A percentile compares a stretch with the other conserved stretches of the same genome.
These are phyloP conservation scores for Dinochytrium kinnereticum DNA, from an alignment of 371 early-diverging fungal species.

Conservation along the genomic window DNA sequence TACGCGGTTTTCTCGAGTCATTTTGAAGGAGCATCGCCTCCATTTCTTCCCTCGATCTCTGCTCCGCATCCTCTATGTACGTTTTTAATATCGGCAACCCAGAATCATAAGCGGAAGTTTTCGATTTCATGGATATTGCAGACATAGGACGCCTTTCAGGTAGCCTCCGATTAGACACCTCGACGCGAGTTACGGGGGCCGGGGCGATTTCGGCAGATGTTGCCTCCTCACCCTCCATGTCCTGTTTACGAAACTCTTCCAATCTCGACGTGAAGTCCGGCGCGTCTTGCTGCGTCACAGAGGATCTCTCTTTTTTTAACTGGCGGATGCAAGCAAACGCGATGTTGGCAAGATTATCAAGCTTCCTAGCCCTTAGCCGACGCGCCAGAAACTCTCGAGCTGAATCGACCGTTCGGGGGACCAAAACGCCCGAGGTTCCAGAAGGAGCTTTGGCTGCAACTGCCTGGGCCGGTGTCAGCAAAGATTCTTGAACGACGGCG, in stretches of 20 bases:
- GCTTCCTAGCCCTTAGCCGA: background rate
- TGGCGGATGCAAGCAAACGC: background rate
- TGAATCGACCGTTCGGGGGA: conserved; percentile 3
- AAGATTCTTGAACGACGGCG: background rate
- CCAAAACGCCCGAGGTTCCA: background rate
- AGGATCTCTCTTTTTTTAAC: background rate
- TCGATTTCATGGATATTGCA: background rate
- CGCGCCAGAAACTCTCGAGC: background rate
- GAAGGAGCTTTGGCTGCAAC: background rate
- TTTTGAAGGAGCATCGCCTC: background rate
- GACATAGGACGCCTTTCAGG: background rate
- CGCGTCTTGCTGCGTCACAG: background rate
- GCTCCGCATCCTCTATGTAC: background rate
- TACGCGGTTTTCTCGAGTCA: background rate
- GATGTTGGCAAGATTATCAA: conserved; percentile 6
- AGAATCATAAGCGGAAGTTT: background rate
- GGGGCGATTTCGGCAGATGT: background rate
- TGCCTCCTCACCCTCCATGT: background rate
- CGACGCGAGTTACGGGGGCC: background rate
- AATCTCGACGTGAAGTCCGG: background rate
- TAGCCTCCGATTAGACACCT: conserved; percentile 11
- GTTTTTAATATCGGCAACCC: background rate
- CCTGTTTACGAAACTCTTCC: background rate
- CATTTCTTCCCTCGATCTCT: background rate
- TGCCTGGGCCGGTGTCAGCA: background rate